Conservation (phyloP, 371 early-diverging fungal genomes). For the Nematocida displodere region DNA sequence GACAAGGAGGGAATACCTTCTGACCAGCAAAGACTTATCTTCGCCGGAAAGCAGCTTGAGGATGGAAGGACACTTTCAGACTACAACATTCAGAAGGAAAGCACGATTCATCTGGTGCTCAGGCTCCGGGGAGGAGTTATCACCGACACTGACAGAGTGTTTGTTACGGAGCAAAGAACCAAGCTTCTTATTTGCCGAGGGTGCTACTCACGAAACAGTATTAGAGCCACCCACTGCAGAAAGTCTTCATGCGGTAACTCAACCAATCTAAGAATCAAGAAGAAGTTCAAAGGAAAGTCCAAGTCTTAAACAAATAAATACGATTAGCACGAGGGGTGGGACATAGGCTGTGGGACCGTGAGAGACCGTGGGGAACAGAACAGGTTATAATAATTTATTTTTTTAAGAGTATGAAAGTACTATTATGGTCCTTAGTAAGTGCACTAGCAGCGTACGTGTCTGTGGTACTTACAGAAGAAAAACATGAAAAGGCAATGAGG, state of each 20-base stretch:
- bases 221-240: constrained; percentile 98
- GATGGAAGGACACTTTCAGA: constrained; percentile 70
- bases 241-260: constrained; percentile 98
- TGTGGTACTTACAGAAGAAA: not conserved
- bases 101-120: constrained; percentile 91
- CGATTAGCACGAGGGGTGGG: too few relatives aligned
- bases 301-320: constrained; percentile 36
- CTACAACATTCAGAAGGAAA: constrained; percentile 82
- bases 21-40: constrained; percentile 98
- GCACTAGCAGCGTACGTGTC: not conserved
- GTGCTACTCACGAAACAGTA: constrained; percentile 96
- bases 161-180: constrained; percentile 28
- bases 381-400: not conserved
- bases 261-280: constrained; percentile 80
- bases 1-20: constrained; percentile 98
- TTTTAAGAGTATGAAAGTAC: not conserved
- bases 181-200: constrained; percentile 51
- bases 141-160: constrained; percentile 53
- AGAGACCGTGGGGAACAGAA: too few relatives aligned
- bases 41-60: constrained; percentile 96
- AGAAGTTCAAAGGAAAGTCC: constrained; percentile 56
- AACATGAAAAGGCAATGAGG: too few relatives aligned
- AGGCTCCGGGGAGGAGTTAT: constrained; percentile 53
- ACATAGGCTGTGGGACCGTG: too few relatives aligned
- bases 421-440: not conserved